Base-by-base conservation (phyloP, 2,329 filamentous ascomycete species). In the Aureobasidium melanogenum region DNA sequence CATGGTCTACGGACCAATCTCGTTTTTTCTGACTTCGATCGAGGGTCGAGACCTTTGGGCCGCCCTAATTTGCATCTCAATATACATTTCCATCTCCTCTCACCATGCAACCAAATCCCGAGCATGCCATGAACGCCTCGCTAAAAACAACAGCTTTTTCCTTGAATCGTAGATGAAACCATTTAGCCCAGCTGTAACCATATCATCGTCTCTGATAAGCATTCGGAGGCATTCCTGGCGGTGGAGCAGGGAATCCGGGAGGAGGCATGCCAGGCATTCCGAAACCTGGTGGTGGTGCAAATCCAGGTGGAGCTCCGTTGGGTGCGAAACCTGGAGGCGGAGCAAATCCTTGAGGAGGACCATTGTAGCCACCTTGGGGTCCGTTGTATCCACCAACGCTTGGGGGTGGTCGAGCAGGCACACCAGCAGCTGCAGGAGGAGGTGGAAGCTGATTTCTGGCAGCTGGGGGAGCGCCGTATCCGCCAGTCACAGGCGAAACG, bases 391-490 rank as follows among this genome's bases (percentile, higher is more conserved):
- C 85, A 54, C 77, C 84, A 68, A 87, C 84, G 17, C 80, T 84
- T 19, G 85, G 85, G 4, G 88, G 88, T n/a, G 88, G 88, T 41
- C 87, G 78, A 62, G 87, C 85, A 41, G 88, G 87, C 28, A 86
- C 71, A 15, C 84, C 84, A 17, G 82, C 80, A 30, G 81, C 82
- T 8, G 81, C 77, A 15, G 82, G 81, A 36, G 85, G 83, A 51
- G 84, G 83, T 15, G 83, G 80, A 15, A 86, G 80, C 32, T 84
- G 79, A 60, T 77, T 70, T 64, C 72, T 73, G 64, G 70, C 65
- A 17, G 67, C 65, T 5, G 43, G 52, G 26, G 69, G 63, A 15
- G 44, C 63, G 26, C 62, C 48, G 61, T 52, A 56, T 64, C 66
- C 48, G 63, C 59, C 26, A n/a, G 68, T 67, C 26, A 63, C 62